Evolutionary conservation across 257 asterid species (phyloP).

Genomic region (Plantago ovata): DNA sequence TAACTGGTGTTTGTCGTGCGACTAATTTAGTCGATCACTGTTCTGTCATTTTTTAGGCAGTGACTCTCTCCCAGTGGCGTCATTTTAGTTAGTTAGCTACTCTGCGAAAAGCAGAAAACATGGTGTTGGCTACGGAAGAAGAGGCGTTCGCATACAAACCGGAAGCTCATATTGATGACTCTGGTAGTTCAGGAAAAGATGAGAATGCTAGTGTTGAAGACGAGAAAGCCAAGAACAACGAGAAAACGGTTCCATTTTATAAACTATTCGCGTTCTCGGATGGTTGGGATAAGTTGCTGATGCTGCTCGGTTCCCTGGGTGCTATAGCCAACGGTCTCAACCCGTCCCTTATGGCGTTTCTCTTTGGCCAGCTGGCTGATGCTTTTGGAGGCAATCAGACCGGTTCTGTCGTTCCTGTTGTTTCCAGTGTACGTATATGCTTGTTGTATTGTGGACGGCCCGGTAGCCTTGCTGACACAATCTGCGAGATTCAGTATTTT

Average conservation of each 20-base stretch:
- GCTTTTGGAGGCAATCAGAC: conserved; percentile 9
- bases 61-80: too few relatives aligned
- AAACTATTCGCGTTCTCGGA: conserved; percentile 9
- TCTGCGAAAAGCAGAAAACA: too few relatives aligned
- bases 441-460: too few relatives aligned
- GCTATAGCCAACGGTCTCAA: conserved; percentile 10
- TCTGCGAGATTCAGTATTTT: too few relatives aligned
- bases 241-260: conserved; percentile 12
- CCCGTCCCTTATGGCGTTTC: conserved; percentile 13
- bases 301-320: conserved; percentile 3
- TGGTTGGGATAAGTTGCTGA: conserved; percentile 3
- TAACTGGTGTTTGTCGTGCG: too few relatives aligned
- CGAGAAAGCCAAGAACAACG: too few relatives aligned
- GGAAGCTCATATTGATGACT: background rate
- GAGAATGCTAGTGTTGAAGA: too few relatives aligned
- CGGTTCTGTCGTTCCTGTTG: background rate
- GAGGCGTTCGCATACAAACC: background rate
- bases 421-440: conserved; percentile 1
- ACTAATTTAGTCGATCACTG: too few relatives aligned
- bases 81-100: too few relatives aligned
- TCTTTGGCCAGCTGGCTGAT: conserved; percentile 9
- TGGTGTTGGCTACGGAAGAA: background rate
- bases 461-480: too few relatives aligned
- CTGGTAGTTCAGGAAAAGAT: background rate
- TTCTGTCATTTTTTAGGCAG: too few relatives aligned